Evolutionary conservation across 306 rosid species (phyloP).

Genomic region (Inga oerstediana): DNA sequence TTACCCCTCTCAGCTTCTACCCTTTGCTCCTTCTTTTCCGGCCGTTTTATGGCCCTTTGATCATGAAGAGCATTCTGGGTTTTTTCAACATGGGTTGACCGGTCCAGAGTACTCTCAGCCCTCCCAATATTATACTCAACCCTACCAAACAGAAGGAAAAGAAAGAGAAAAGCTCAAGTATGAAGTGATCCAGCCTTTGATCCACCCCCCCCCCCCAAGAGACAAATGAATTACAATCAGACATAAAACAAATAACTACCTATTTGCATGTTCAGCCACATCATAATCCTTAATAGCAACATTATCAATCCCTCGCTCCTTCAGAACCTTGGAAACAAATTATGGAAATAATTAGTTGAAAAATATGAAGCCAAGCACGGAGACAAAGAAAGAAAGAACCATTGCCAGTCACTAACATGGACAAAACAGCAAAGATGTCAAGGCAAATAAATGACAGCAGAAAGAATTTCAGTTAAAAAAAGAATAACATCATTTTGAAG

Average conservation of each 20-base stretch:
- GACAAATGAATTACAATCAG: neutral
- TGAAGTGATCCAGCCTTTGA: neutral
- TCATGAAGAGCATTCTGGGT: slow-evolving; percentile 52
- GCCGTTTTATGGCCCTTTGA: slow-evolving; percentile 65
- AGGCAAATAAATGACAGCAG: slow-evolving; percentile 12
- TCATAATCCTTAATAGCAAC: slow-evolving; percentile 55
- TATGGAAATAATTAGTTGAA: slow-evolving; percentile 17
- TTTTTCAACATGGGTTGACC: slow-evolving; percentile 50
- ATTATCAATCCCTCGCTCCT: slow-evolving; percentile 86
- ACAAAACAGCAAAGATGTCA: slow-evolving; percentile 3
- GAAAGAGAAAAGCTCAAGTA: slow-evolving; percentile 17
- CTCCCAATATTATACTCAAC: slow-evolving; percentile 55
- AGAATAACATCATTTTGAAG: neutral
- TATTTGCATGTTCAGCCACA: slow-evolving; percentile 59
- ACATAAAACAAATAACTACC: slow-evolving; percentile 44
- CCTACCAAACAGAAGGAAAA: slow-evolving; percentile 42
- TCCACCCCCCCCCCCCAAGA: neutral
- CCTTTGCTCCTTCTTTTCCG: slow-evolving; percentile 68
- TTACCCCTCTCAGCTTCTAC: slow-evolving; percentile 65
- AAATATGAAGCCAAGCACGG: slow-evolving; percentile 26
- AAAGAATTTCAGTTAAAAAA: neutral
- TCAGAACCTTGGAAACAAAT: slow-evolving; percentile 73
- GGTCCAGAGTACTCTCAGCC: slow-evolving; percentile 61
- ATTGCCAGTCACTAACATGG: slow-evolving; percentile 1
- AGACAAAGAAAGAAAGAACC: neutral